Conservation (phyloP, 192 early-diverging fungal genomes). For the Dimargaris verticillata region DNA sequence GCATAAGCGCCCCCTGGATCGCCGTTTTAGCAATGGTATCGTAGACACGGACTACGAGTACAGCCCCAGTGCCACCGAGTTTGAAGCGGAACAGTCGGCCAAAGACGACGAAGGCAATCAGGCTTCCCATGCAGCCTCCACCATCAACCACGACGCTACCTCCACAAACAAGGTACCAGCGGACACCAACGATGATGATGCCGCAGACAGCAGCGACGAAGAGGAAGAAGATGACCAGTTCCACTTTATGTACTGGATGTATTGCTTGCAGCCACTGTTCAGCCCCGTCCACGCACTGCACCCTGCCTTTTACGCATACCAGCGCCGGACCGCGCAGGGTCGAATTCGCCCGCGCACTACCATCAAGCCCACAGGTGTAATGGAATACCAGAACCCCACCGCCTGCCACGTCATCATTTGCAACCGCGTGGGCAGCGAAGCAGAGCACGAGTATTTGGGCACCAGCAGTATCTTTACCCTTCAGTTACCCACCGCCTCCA, state of each 20-base stretch:
- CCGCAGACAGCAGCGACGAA: neutral
- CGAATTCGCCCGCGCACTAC: neutral
- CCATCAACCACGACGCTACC: neutral
- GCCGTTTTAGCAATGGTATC: neutral
- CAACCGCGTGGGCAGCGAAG: neutral
- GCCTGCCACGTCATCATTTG: conserved; percentile 3
- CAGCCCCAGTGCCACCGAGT: too few relatives aligned
- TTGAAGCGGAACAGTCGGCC: neutral
- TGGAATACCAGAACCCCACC: neutral
- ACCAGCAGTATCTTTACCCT: neutral
- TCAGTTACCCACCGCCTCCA: neutral
- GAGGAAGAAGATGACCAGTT: neutral
- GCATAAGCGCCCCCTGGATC: neutral
- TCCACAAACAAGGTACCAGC: neutral
- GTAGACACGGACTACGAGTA: neutral
- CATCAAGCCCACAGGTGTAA: neutral
- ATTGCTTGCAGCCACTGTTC: neutral
- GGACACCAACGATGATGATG: neutral
- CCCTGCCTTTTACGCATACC: neutral
- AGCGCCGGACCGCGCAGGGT: neutral
- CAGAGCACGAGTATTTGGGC: neutral
- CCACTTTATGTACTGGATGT: conserved; percentile 2
- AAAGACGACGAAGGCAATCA: neutral
- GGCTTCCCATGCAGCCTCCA: neutral
- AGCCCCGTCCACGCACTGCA: neutral